phyloP scores from a whole-genome alignment of 2,329 filamentous ascomycete genomes.

The Diaporthe sp. region DNA sequence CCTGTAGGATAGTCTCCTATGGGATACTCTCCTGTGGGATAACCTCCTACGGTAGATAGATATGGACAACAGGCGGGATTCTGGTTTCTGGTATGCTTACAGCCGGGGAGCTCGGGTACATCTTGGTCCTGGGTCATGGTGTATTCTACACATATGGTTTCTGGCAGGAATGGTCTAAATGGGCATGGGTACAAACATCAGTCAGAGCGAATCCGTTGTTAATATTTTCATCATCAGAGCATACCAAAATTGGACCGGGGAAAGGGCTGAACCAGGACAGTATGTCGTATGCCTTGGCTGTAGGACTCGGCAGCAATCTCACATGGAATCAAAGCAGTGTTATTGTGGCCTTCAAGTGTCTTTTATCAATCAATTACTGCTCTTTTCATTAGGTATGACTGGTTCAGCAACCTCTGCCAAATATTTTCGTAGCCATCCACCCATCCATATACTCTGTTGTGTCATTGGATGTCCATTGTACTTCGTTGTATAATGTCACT shows the following conservation, averaged over 20 bases:
- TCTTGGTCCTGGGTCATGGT: neutral
- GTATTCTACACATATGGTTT: neutral
- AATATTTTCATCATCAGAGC: neutral
- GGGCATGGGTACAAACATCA: constrained; percentile 13
- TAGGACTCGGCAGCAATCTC: neutral
- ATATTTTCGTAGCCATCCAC: constrained; percentile 1
- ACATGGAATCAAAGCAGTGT: constrained; percentile 11
- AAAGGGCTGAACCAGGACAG: neutral
- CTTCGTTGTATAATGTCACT: neutral
- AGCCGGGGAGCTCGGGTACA: neutral
- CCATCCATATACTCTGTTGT: neutral
- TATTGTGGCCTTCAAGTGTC: neutral
- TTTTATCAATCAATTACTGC: neutral
- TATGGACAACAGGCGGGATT: neutral
- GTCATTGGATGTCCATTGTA: neutral
- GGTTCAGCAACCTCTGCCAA: neutral
- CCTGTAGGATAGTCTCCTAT: no score
- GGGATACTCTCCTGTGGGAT: no score
- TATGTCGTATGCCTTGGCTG: neutral
- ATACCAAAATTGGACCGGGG: neutral
- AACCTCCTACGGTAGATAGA: neutral
- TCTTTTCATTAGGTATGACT: neutral
- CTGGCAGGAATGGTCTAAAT: constrained; percentile 4
- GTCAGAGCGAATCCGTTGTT: constrained; percentile 11
- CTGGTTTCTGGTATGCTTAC: neutral